Evolutionary conservation across 2,329 filamentous ascomycete genomes (phyloP), one percentile per base, ranked within the genome.

Genomic region (Ophidiomyces ophidiicola): DNA sequence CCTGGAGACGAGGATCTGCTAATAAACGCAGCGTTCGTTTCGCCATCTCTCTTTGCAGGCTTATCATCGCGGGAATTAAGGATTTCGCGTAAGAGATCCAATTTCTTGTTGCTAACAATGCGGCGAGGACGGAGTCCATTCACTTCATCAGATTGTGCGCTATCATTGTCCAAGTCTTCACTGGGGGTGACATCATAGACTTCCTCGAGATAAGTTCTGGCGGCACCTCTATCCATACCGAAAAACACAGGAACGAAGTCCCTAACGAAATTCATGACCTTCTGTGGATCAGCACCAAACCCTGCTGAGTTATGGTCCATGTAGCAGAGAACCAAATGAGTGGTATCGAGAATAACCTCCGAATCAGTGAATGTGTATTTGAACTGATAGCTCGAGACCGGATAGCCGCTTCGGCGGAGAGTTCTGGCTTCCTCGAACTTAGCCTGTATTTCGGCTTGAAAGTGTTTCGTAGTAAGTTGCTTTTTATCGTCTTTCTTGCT

Each of bases 1-100:
- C 92, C 87, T 0, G 90, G 88, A 0, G 87, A 94, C 0, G 82
- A 86, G 50, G 90, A 86, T 53, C 92, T 85, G 63, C 84, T 94
- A 10, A 74, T 78, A 17, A 81, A 79, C 1, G 75, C 75, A n/a
- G 75, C 68, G 50, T 81, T 88, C 45, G 80, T 82, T 46, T 90
- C 83, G 53, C 90, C 87, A 38, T 85, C 79, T 32, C 71, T 73
- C 28, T 80, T 74, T 17, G 74, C 70, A 48, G 74, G 73, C 58
- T 78, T 81, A 43, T 81, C 79, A 50, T 79, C 80, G 44, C 82
- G 62, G 40, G 71, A 82, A 53, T 94, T 86, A 23, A 98, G 74
- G 29, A 94, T 84, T 44, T 85, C 83, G 50, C 87, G 80, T 26
- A 96, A 70, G 54, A 85, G 80, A 48, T 74, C 71, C 49, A 80